These are phyloP conservation scores for Oxytropis ochrocephala DNA, from an alignment of 306 rosid genomes.

Conservation along the genomic window DNA sequence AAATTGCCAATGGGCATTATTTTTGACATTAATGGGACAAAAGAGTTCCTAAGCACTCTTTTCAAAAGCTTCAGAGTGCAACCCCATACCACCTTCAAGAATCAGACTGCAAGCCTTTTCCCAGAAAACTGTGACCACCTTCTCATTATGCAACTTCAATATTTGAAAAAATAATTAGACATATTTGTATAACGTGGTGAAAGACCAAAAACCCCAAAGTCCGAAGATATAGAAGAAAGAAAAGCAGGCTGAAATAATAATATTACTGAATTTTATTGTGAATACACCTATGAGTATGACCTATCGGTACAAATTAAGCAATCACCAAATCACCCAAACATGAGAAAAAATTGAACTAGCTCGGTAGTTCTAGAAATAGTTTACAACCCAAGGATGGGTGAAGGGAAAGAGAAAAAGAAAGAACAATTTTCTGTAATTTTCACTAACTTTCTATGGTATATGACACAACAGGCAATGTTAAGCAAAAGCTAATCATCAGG, in stretches of 20 bases:
- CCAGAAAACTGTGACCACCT: too few species aligned
- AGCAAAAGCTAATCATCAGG: slow-evolving; percentile 31
- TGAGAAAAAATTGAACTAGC: slow-evolving; percentile 33
- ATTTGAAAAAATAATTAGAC: neutral
- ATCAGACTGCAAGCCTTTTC: too few species aligned
- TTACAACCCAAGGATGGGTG: slow-evolving; percentile 49
- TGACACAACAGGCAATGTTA: slow-evolving; percentile 19
- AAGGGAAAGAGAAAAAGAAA: slow-evolving; percentile 14
- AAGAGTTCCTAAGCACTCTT: too few species aligned
- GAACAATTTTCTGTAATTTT: slow-evolving; percentile 38
- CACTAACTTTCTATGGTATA: slow-evolving; percentile 42
- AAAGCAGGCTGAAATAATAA: slow-evolving; percentile 2
- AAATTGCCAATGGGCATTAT: too few species aligned
- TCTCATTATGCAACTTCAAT: too few species aligned
- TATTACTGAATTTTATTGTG: slow-evolving; percentile 29
- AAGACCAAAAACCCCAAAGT: neutral
- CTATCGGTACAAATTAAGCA: slow-evolving; percentile 54
- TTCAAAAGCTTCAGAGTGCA: too few species aligned
- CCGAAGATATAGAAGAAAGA: neutral
- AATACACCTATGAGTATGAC: slow-evolving; percentile 36
- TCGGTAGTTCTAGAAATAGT: slow-evolving; percentile 61
- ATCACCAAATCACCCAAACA: slow-evolving; percentile 29
- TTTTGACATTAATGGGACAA: too few species aligned
- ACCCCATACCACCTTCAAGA: too few species aligned
- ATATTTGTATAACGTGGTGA: neutral